Percentiles rank a stretch among this genome's conserved stretches.
Evolutionary conservation across 306 rosid genomes (phyloP).

Genomic region (Neltuma alba): DNA sequence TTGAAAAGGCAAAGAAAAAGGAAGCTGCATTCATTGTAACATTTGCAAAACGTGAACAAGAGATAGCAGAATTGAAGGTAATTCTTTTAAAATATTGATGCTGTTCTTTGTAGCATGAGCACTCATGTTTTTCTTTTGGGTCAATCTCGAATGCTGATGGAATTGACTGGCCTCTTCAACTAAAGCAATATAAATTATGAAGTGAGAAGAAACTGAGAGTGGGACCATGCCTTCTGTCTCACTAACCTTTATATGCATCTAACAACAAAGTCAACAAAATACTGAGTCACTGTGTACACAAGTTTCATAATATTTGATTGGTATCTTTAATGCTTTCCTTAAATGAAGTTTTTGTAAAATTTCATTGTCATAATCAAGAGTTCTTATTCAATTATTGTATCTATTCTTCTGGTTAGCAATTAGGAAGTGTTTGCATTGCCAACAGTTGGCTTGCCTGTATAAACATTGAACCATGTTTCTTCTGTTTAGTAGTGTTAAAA

Average conservation of each 20-base stretch:
- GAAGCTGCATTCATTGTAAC: constrained; percentile 93
- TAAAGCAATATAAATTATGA: constrained; percentile 10
- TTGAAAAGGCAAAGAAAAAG: constrained; percentile 92
- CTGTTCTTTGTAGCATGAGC: constrained; percentile 5
- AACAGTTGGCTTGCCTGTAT: background rate
- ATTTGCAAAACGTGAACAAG: constrained; percentile 92
- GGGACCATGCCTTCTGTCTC: constrained; percentile 9
- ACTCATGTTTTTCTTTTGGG: constrained; percentile 26
- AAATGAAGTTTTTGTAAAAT: background rate
- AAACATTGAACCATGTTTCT: background rate
- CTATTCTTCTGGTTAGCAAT: constrained; percentile 10
- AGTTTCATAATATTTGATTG: constrained; percentile 8
- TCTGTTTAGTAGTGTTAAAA: background rate
- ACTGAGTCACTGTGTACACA: constrained; percentile 7
- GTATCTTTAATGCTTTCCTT: background rate
- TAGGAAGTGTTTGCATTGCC: background rate
- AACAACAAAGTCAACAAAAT: background rate
- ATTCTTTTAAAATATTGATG: constrained; percentile 12
- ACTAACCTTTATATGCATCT: constrained; percentile 23
- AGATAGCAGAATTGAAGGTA: constrained; percentile 92
- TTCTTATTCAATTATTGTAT: background rate
- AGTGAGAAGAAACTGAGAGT: background rate
- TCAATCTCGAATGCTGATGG: constrained; percentile 10
- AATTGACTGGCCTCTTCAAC: constrained; percentile 1
- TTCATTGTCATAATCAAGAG: background rate